Percentiles rank a stretch among this genome's conserved stretches.
Evolutionary conservation across 148 eudicot genomes (phyloP).

Genomic region (Chenopodium quinoa): DNA sequence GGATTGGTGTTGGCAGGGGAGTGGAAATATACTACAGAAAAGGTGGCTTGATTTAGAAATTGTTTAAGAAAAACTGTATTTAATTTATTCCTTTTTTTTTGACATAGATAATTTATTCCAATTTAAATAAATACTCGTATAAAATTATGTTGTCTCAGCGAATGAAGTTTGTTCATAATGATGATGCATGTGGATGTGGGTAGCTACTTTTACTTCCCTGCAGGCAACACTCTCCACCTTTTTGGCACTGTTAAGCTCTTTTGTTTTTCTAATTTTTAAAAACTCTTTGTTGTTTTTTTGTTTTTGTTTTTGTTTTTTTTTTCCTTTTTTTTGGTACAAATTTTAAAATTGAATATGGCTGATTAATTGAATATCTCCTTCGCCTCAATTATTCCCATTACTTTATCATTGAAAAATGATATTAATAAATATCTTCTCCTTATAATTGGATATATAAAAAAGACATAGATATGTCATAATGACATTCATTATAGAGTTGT

Average conservation of each 20-base stretch:
- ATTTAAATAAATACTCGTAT: not conserved
- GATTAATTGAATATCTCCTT: too few species aligned
- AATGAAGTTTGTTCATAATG: not conserved
- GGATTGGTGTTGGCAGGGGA: not conserved
- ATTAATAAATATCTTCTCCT: too few species aligned
- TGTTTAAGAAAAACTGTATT: too few species aligned
- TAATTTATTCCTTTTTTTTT: not conserved
- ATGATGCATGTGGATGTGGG: conserved; percentile 10
- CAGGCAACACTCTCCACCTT: conserved; percentile 12
- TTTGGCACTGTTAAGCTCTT: not conserved
- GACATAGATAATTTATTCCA: not conserved
- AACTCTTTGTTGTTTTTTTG: too few species aligned
- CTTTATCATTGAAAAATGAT: too few species aligned
- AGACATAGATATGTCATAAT: too few species aligned
- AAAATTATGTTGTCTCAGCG: not conserved
- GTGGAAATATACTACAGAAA: not conserved
- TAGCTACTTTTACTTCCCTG: conserved; percentile 13
- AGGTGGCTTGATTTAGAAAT: not conserved
- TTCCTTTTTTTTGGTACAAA: too few species aligned
- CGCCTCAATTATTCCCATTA: too few species aligned
- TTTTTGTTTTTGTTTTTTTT: too few species aligned
- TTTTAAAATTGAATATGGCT: too few species aligned
- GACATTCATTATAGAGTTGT: too few species aligned
- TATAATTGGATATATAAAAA: too few species aligned
- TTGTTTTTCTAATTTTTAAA: not conserved